Evolutionary conservation across 129 eudicot genomes (phyloP).

Genomic region (Flaveria trinervia): DNA sequence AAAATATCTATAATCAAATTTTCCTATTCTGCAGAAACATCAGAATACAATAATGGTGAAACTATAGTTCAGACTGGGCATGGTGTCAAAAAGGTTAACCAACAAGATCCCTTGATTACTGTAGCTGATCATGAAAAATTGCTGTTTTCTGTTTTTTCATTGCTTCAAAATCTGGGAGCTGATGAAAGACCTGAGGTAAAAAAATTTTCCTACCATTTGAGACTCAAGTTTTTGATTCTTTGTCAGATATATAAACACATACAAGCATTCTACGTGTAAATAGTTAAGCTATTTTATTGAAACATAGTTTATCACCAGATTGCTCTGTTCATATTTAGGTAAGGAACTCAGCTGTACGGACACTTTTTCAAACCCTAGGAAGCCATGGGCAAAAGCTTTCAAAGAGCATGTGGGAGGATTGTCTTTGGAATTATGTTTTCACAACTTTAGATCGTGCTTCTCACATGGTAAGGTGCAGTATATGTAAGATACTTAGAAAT

Average conservation of each 20-base stretch:
- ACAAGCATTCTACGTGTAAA: not conserved
- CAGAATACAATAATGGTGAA: slow-evolving; percentile 42
- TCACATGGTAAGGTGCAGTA: slow-evolving; percentile 68
- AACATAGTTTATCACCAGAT: not conserved
- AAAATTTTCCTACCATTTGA: slow-evolving; percentile 11
- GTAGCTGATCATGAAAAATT: slow-evolving; percentile 68
- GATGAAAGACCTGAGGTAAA: slow-evolving; percentile 98
- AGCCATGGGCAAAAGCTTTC: slow-evolving; percentile 99
- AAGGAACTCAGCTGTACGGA: slow-evolving; percentile 90
- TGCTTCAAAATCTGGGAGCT: slow-evolving; percentile 87
- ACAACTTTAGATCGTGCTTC: slow-evolving; percentile 91
- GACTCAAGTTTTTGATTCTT: slow-evolving; percentile 6
- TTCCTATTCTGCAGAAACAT: slow-evolving; percentile 33
- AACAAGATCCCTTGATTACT: slow-evolving; percentile 39
- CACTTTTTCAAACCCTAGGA: slow-evolving; percentile 96
- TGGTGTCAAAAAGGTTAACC: slow-evolving; percentile 31
- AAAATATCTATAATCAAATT: not conserved
- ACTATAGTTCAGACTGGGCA: slow-evolving; percentile 34
- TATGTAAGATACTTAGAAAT: not conserved
- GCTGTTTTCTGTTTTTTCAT: slow-evolving; percentile 73
- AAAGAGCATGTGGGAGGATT: slow-evolving; percentile 96
- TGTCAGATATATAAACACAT: slow-evolving; percentile 6
- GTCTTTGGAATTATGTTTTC: slow-evolving; percentile 93
- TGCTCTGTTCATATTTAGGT: slow-evolving; percentile 56
- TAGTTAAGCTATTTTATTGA: not conserved